These are phyloP conservation scores for Bauhinia variegata DNA, from an alignment of 306 rosid genomes.

Conservation along the genomic window DNA sequence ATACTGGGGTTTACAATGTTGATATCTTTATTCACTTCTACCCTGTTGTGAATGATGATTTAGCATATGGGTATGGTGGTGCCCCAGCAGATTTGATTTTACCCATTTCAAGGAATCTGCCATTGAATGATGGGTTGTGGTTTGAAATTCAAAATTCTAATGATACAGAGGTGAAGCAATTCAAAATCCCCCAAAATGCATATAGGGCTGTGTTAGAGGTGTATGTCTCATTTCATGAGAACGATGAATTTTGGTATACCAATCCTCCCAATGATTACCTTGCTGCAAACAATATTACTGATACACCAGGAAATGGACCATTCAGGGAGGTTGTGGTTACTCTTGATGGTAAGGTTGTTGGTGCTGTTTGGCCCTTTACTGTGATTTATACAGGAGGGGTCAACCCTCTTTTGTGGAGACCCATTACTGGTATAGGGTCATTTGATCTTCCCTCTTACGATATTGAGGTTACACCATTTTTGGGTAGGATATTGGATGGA, in stretches of 20 bases:
- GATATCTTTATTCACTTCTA: constrained; percentile 62
- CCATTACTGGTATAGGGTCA: constrained; percentile 83
- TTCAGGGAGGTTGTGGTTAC: constrained; percentile 84
- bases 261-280: constrained; percentile 72
- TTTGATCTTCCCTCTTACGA: constrained; percentile 87
- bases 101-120: constrained; percentile 71
- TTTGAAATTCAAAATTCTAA: constrained; percentile 59
- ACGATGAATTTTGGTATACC: constrained; percentile 81
- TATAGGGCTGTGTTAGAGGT: constrained; percentile 91
- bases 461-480: constrained; percentile 80
- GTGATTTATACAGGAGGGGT: constrained; percentile 89
- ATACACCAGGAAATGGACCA: constrained; percentile 74
- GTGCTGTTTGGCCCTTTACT: constrained; percentile 86
- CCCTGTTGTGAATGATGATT: constrained; percentile 46
- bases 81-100: constrained; percentile 79
- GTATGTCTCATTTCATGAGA: constrained; percentile 90
- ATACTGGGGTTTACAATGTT: constrained; percentile 88
- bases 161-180: constrained; percentile 55
- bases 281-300: constrained; percentile 57
- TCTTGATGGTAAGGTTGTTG: constrained; percentile 66
- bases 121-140: constrained; percentile 83
- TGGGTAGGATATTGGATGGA: constrained; percentile 75
- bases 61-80: constrained; percentile 34
- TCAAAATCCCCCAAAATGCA: constrained; percentile 67
- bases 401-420: constrained; percentile 93